These are phyloP conservation scores for Gigaspora rosea DNA, from an alignment of 192 early-diverging fungal species.

Conservation along the genomic window DNA sequence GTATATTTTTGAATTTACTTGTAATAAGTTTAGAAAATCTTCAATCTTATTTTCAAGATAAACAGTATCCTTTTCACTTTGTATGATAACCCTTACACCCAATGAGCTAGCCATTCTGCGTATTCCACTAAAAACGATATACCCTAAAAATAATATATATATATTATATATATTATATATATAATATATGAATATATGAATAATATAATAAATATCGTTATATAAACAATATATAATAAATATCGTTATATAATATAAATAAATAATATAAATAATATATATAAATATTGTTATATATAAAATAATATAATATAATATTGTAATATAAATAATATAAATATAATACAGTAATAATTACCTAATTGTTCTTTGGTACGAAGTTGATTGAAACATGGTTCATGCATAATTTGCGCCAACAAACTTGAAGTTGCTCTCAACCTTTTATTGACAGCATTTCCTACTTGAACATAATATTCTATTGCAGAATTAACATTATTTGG, in stretches of 20 bases:
- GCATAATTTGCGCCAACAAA: constrained; percentile 72
- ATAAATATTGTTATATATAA: too few species aligned
- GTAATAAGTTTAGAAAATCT: constrained; percentile 57
- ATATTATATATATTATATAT: too few species aligned
- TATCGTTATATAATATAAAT: too few species aligned
- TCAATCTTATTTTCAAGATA: constrained; percentile 77
- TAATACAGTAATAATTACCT: not conserved
- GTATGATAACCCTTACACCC: constrained; percentile 73
- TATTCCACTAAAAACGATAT: constrained; percentile 58
- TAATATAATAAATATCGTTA: too few species aligned
- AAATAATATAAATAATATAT: too few species aligned
- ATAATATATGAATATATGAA: too few species aligned
- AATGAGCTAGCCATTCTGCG: constrained; percentile 58
- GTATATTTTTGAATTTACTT: not conserved
- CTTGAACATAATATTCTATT: constrained; percentile 75
- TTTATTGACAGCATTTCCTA: constrained; percentile 58
- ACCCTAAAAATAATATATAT: constrained; percentile 43
- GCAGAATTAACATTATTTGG: constrained; percentile 81
- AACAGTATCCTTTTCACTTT: constrained; percentile 78
- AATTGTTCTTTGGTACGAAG: constrained; percentile 84
- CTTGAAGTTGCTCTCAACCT: constrained; percentile 53
- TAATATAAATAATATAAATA: not conserved
- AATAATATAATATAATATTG: too few species aligned
- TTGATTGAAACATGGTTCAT: constrained; percentile 89
- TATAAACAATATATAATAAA: too few species aligned